Conservation (phyloP, 2,329 filamentous ascomycete species). For the Emmonsiellopsis sp. region DNA sequence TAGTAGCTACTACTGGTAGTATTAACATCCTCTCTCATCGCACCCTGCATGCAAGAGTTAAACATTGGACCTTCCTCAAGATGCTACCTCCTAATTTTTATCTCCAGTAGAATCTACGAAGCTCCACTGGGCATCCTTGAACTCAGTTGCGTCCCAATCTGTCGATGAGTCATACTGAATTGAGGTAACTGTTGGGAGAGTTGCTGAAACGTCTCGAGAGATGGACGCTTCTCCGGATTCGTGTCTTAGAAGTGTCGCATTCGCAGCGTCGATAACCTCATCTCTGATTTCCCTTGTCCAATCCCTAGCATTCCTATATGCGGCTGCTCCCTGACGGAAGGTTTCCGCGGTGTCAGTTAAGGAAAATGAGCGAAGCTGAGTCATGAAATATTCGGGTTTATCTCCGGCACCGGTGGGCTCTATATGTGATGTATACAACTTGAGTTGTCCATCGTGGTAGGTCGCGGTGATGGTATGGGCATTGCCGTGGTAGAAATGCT, state of each 20-base stretch:
- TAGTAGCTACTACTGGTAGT: no score
- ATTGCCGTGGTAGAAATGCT: constrained; percentile 28
- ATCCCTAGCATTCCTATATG: constrained; percentile 32
- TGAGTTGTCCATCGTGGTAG: not conserved
- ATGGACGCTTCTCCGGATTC: not conserved
- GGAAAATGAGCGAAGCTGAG: not conserved
- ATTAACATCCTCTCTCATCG: no score
- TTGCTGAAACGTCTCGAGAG: not conserved
- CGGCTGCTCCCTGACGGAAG: constrained; percentile 29
- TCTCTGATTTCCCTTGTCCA: constrained; percentile 30
- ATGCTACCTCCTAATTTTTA: no score
- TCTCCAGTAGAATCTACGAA: not conserved
- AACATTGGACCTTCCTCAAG: no score
- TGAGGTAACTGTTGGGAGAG: not conserved
- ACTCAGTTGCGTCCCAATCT: not conserved
- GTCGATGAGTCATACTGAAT: constrained; percentile 1
- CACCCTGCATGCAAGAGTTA: no score
- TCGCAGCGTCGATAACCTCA: constrained; percentile 19
- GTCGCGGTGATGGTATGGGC: constrained; percentile 28
- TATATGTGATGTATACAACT: constrained; percentile 1
- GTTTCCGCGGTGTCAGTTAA: constrained; percentile 12
- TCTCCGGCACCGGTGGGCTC: no score
- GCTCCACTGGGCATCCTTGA: constrained; percentile 1
- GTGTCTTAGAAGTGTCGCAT: not conserved
- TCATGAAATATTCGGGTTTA: constrained; percentile 8